phyloP scores from a whole-genome alignment of 1,139 yeast genomes.

The Protomyces lactucae-debilis region DNA sequence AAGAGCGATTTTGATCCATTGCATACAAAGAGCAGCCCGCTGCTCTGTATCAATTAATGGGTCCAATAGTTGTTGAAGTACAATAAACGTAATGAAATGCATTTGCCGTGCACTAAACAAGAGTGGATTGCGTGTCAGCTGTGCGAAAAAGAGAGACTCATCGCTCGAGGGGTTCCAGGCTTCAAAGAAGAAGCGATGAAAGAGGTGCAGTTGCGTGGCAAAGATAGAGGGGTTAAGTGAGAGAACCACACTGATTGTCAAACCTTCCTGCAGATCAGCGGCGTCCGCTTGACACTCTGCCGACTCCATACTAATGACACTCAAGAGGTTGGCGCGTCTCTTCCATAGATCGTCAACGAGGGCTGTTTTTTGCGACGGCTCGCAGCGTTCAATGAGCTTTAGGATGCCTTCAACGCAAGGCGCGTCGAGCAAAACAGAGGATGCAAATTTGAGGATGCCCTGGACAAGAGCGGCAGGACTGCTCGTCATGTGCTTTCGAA shows the following conservation, averaged over 20 bases:
- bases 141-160: conserved; percentile 23
- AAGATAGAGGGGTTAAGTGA: conserved; percentile 16
- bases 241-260: conserved; percentile 10
- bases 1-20: conserved; percentile 85
- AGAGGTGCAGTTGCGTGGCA: conserved; percentile 23
- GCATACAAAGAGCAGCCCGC: conserved; percentile 65
- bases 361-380: not conserved
- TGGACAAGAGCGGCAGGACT: not conserved
- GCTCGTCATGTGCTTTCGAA: not conserved
- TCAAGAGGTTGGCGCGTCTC: not conserved
- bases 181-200: conserved; percentile 20
- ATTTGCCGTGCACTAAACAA: conserved; percentile 66
- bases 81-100: conserved; percentile 69
- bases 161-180: conserved; percentile 28
- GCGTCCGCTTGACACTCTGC: not conserved
- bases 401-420: conserved; percentile 9
- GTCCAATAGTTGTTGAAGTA: conserved; percentile 63
- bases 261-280: not conserved
- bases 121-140: conserved; percentile 40
- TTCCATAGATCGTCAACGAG: conserved; percentile 7
- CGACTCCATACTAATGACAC: conserved; percentile 6
- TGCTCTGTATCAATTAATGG: conserved; percentile 37
- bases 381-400: not conserved
- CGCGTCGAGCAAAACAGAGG: conserved; percentile 14
- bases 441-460: not conserved